Evolutionary conservation across 1,284 basidiomycete species (phyloP).

Genomic region (Coniophora puteana): DNA sequence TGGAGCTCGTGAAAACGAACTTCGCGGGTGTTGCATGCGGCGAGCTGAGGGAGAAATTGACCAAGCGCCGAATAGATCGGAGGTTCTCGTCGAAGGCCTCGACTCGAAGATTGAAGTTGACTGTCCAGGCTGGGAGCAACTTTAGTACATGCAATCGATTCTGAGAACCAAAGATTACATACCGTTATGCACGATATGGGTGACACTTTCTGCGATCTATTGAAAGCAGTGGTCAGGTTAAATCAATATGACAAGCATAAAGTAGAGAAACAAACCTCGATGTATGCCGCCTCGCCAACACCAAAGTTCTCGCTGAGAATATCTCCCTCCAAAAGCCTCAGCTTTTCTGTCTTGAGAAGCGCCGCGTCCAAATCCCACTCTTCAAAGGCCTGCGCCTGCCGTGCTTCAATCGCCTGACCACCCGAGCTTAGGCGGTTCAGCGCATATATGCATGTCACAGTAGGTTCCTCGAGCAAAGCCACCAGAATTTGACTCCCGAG

Average conservation of each 20-base stretch:
- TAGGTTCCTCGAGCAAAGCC: no score
- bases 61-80: conserved; percentile 30
- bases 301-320: conserved; percentile 16
- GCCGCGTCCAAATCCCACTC: conserved; percentile 10
- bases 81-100: conserved; percentile 34
- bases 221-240: no score
- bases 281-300: conserved; percentile 11
- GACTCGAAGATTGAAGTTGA: conserved; percentile 39
- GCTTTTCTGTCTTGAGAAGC: conserved; percentile 3
- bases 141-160: no score
- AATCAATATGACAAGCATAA: not conserved
- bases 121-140: conserved; percentile 34
- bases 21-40: conserved; percentile 15
- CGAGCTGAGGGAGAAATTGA: conserved; percentile 34
- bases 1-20: conserved; percentile 30
- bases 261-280: not conserved
- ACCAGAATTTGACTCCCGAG: no score
- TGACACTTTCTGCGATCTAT: conserved; percentile 17
- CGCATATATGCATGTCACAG: no score
- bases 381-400: no score
- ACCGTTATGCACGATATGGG: conserved; percentile 34
- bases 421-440: no score
- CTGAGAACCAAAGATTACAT: no score
- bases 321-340: conserved; percentile 5
- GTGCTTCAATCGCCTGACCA: no score